phyloP scores from a whole-genome alignment of 176 grass and related monocot species.

The Lolium perenne region DNA sequence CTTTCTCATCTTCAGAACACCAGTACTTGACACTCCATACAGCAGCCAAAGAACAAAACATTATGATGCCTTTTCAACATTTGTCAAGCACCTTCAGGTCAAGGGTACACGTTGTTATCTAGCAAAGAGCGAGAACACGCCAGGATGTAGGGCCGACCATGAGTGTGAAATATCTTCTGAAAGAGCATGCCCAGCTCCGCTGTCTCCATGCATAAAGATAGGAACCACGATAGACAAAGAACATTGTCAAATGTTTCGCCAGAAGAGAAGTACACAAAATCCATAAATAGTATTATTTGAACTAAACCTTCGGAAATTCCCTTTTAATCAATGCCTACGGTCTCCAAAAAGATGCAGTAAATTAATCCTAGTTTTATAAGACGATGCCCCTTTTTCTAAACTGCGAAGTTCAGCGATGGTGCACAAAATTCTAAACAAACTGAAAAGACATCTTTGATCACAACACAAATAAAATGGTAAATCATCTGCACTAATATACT shows the following conservation, averaged over 20 bases:
- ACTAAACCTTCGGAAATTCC: background rate
- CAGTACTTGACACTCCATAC: background rate
- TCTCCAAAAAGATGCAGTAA: background rate
- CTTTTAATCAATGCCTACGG: background rate
- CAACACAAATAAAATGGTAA: background rate
- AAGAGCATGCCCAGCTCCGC: background rate
- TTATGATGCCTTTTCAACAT: background rate
- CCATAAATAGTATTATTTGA: background rate
- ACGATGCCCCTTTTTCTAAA: background rate
- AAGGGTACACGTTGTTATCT: background rate
- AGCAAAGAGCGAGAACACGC: background rate
- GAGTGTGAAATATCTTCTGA: constrained; percentile 8
- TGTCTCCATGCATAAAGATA: constrained; percentile 1
- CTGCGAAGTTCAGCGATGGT: background rate
- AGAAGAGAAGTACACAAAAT: constrained; percentile 13
- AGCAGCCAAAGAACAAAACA: background rate
- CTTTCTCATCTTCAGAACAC: constrained; percentile 19
- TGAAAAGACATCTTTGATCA: background rate
- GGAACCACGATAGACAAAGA: background rate
- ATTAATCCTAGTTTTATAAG: background rate
- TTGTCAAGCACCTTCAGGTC: background rate
- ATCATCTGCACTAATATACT: background rate
- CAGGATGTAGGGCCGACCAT: background rate
- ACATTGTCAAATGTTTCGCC: background rate
- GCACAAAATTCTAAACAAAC: background rate